Evolutionary conservation across 495 filamentous ascomycete genomes (phyloP).

Genomic region (Astrocystis sublimbata): DNA sequence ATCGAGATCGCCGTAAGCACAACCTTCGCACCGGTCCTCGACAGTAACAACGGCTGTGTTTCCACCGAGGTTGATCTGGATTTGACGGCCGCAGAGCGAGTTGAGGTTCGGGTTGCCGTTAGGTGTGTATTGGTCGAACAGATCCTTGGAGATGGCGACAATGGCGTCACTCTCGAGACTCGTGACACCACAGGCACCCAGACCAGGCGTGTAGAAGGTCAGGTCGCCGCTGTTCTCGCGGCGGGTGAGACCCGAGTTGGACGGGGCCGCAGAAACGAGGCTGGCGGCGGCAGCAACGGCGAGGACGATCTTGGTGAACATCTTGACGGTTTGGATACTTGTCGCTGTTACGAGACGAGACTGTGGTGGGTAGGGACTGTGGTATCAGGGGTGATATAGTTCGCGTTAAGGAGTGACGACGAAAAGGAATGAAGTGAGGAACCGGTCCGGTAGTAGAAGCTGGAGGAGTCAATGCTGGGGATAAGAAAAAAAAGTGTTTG

Average conservation of each 20-base stretch:
- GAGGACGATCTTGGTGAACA: slow-evolving; percentile 23
- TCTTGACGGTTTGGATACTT: slow-evolving; percentile 4
- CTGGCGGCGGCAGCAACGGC: slow-evolving; percentile 29
- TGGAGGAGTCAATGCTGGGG: neutral
- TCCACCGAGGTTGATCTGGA: slow-evolving; percentile 25
- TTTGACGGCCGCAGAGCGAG: slow-evolving; percentile 25
- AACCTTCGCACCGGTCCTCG: slow-evolving; percentile 31
- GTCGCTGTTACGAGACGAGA: neutral
- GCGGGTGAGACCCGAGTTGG: slow-evolving; percentile 3
- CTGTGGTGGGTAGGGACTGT: neutral
- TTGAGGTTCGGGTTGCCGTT: slow-evolving; percentile 39
- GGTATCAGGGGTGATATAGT: neutral
- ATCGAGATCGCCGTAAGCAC: slow-evolving; percentile 44
- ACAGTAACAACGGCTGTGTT: slow-evolving; percentile 24
- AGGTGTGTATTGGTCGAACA: slow-evolving; percentile 56
- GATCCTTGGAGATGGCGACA: slow-evolving; percentile 37
- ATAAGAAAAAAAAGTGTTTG: neutral
- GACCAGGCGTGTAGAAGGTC: slow-evolving; percentile 43
- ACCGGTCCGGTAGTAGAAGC: slow-evolving; percentile 6
- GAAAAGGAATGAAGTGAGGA: slow-evolving; percentile 11
- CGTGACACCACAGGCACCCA: slow-evolving; percentile 46
- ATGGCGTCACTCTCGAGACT: slow-evolving; percentile 39
- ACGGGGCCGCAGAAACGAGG: slow-evolving; percentile 30
- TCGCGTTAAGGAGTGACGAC: slow-evolving; percentile 10
- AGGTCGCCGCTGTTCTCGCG: slow-evolving; percentile 34